phyloP scores from a whole-genome alignment of 345 rosid species.

The Syzygium jambos region DNA sequence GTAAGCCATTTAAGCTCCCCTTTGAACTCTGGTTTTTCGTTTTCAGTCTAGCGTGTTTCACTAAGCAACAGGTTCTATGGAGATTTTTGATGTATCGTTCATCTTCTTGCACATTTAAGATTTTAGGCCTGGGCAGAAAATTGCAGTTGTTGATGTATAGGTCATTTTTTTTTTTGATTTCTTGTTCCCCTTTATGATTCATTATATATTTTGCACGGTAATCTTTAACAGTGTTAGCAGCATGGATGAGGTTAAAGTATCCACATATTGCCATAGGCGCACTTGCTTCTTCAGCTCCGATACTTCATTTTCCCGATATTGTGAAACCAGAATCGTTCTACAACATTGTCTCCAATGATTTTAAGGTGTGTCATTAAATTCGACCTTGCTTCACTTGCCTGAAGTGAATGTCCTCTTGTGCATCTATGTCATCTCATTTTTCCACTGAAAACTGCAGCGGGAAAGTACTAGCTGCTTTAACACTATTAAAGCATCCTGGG shows the following conservation, averaged over 20 bases:
- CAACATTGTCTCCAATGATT: slow-evolving; percentile 74
- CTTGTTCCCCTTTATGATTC: background rate
- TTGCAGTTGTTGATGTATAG: background rate
- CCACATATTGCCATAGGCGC: slow-evolving; percentile 87
- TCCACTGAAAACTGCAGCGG: slow-evolving; percentile 28
- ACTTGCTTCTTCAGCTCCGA: slow-evolving; percentile 89
- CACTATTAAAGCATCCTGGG: slow-evolving; percentile 76
- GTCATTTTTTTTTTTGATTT: background rate
- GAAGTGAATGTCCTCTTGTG: background rate
- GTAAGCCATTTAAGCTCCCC: background rate
- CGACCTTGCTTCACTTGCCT: background rate
- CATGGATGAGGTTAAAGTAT: slow-evolving; percentile 98
- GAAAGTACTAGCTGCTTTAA: slow-evolving; percentile 81
- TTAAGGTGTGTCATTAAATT: slow-evolving; percentile 32
- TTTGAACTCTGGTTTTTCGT: background rate
- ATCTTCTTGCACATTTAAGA: background rate
- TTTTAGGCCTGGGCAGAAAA: background rate
- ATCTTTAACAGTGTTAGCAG: slow-evolving; percentile 70
- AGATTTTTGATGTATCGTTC: background rate
- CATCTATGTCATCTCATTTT: background rate
- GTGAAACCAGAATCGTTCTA: slow-evolving; percentile 76
- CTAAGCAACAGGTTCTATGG: background rate
- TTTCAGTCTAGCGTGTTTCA: background rate
- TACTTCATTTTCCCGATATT: slow-evolving; percentile 87
- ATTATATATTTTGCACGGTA: background rate